Percentiles rank a stretch among this genome's conserved stretches.
Evolutionary conservation across 1,284 basidiomycete genomes (phyloP).

Genomic region (Cryptococcus wingfieldii): DNA sequence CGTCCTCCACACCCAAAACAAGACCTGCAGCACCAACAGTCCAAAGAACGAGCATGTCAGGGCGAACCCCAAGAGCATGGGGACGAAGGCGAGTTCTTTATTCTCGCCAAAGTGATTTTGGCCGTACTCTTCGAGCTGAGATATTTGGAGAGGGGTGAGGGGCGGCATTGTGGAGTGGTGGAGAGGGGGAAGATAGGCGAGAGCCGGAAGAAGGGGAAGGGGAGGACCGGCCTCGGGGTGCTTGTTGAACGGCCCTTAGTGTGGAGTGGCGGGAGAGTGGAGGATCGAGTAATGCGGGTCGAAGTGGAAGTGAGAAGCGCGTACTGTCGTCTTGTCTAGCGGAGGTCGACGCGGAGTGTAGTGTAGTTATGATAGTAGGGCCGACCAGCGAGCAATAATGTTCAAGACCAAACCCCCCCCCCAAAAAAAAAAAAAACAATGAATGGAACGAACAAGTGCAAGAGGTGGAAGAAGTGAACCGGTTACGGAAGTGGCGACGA

Average conservation of each 20-base stretch:
- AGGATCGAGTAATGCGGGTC: background rate
- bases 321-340: background rate
- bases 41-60: conserved; percentile 6
- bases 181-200: background rate
- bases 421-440: too few species aligned
- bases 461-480: too few species aligned
- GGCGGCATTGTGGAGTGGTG: background rate
- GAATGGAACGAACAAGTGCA: too few species aligned
- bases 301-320: background rate
- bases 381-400: too few species aligned
- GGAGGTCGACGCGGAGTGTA: too few species aligned
- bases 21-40: conserved; percentile 7
- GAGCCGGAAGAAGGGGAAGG: background rate
- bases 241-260: background rate
- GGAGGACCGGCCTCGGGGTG: background rate
- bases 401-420: too few species aligned
- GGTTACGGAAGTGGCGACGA: too few species aligned
- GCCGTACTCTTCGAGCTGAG: background rate
- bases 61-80: conserved; percentile 8
- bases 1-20: conserved; percentile 7
- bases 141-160: background rate
- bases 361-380: too few species aligned
- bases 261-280: background rate
- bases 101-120: background rate
- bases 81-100: conserved; percentile 6